phyloP scores from a whole-genome alignment of 1,139 yeast species.

The Blastobotrys proliferans region DNA sequence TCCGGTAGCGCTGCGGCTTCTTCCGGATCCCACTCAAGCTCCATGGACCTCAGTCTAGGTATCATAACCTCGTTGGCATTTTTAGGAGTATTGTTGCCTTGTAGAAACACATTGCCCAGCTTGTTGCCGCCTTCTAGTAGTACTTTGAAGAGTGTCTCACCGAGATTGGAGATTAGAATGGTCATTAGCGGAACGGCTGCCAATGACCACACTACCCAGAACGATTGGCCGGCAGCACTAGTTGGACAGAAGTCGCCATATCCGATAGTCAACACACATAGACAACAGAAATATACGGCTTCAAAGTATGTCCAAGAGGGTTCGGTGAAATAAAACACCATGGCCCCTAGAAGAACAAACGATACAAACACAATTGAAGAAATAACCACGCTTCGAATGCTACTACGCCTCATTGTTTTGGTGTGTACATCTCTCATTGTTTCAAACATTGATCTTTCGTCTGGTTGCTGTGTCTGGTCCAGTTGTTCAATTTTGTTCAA shows the following conservation, averaged over 20 bases:
- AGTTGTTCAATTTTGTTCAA: background rate
- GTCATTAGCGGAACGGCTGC: conserved; percentile 87
- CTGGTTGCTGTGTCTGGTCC: conserved; percentile 21
- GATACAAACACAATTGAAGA: conserved; percentile 47
- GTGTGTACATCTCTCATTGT: conserved; percentile 48
- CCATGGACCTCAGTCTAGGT: no score
- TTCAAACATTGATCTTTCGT: conserved; percentile 44
- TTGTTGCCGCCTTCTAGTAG: conserved; percentile 11
- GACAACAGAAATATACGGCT: conserved; percentile 65
- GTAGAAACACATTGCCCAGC: conserved; percentile 9
- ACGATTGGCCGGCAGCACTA: conserved; percentile 60
- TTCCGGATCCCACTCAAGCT: no score
- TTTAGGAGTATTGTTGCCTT: background rate
- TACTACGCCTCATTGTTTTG: conserved; percentile 36
- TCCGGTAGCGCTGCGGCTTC: no score
- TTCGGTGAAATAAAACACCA: conserved; percentile 47
- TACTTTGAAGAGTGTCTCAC: conserved; percentile 50
- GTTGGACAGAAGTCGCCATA: conserved; percentile 72
- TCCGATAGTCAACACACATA: conserved; percentile 76
- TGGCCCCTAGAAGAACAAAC: conserved; percentile 72
- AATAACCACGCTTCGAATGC: conserved; percentile 36
- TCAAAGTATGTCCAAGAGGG: conserved; percentile 71
- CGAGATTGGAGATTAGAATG: conserved; percentile 64
- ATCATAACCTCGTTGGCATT: no score
- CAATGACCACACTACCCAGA: conserved; percentile 75